Conservation (phyloP, 331 rosid species). For the Rhamnella rubrinervis region DNA sequence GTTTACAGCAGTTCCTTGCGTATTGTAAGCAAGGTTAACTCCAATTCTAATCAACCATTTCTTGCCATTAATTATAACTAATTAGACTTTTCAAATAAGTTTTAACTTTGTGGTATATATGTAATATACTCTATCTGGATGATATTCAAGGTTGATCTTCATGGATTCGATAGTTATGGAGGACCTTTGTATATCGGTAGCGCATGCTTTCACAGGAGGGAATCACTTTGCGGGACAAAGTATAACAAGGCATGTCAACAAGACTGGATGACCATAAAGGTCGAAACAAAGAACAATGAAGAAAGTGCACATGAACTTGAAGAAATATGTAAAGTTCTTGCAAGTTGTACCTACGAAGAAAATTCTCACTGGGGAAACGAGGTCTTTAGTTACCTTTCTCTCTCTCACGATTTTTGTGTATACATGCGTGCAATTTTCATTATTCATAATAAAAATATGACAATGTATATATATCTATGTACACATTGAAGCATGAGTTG, state of each 20-base stretch:
- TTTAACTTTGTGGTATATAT: not conserved
- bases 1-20: constrained; percentile 3
- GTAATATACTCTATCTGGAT: not conserved
- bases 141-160: constrained; percentile 12
- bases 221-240: constrained; percentile 21
- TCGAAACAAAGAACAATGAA: not conserved
- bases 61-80: not conserved
- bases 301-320: constrained; percentile 16
- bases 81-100: too few species aligned
- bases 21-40: constrained; percentile 7
- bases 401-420: not conserved
- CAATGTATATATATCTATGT: too few species aligned
- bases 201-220: constrained; percentile 36
- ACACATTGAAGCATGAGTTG: too few species aligned
- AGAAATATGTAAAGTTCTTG: constrained; percentile 24
- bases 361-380: constrained; percentile 33
- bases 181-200: constrained; percentile 21
- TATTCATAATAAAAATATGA: too few species aligned
- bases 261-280: constrained; percentile 13
- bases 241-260: constrained; percentile 1
- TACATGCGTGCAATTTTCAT: not conserved
- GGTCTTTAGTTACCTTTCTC: constrained; percentile 1
- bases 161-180: constrained; percentile 21
- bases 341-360: constrained; percentile 25
- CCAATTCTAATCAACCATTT: not conserved